phyloP scores from a whole-genome alignment of 495 filamentous ascomycete species.

The Cudoniella acicularis region DNA sequence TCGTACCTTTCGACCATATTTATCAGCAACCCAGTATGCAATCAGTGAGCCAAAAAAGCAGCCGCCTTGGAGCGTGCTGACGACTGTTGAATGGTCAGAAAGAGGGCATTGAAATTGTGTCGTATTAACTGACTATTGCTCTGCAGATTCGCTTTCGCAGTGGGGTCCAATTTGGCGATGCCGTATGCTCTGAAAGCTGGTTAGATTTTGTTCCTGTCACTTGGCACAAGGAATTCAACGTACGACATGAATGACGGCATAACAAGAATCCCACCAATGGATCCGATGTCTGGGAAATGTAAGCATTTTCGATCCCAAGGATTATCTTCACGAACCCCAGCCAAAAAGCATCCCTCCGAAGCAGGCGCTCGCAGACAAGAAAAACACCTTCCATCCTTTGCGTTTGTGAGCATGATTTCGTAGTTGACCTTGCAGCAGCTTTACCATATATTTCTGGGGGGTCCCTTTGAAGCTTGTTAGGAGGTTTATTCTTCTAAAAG shows the following conservation, averaged over 20 bases:
- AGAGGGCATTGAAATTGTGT: slow-evolving; percentile 25
- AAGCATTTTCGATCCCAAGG: not conserved
- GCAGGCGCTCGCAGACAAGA: slow-evolving; percentile 28
- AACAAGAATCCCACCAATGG: slow-evolving; percentile 62
- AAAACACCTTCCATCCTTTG: slow-evolving; percentile 22
- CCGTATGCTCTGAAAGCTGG: not conserved
- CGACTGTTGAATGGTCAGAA: slow-evolving; percentile 47
- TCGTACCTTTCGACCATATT: slow-evolving; percentile 46
- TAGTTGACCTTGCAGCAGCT: not conserved
- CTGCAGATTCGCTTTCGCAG: slow-evolving; percentile 33
- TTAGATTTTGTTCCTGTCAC: slow-evolving; percentile 6
- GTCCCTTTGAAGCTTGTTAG: slow-evolving; percentile 8
- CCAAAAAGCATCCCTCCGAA: slow-evolving; percentile 76
- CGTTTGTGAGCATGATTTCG: not conserved
- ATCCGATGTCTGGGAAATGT: slow-evolving; percentile 43
- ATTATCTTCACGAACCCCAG: slow-evolving; percentile 38
- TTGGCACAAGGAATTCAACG: not conserved
- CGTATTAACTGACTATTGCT: slow-evolving; percentile 32
- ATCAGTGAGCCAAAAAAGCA: slow-evolving; percentile 63
- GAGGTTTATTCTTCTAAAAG: not conserved
- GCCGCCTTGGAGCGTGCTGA: slow-evolving; percentile 62
- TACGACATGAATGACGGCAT: slow-evolving; percentile 44
- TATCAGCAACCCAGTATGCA: slow-evolving; percentile 53
- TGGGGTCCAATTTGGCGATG: not conserved
- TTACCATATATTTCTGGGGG: slow-evolving; percentile 71